Base-by-base conservation (phyloP, 129 eudicot species). In the Lactuca sativa region DNA sequence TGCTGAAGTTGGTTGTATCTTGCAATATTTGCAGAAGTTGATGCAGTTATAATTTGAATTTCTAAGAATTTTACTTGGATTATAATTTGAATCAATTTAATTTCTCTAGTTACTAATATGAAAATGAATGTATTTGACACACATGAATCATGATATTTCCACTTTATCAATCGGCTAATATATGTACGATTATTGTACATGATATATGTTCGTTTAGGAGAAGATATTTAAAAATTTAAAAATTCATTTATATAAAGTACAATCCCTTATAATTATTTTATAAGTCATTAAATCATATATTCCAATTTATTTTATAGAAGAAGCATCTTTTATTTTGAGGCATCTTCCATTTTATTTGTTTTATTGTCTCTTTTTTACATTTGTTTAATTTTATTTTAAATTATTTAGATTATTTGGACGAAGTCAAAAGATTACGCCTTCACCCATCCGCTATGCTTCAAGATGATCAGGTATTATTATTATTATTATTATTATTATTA, bases 391-490 rank as follows among this genome's bases (percentile, higher is more conserved):
- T 41, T 14, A 7, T 17, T 40, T 40, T 62, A 17, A 14, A 9
- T 8, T 71, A 1, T 48, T 56, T 21, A 78, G 77, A 78, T 64
- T 37, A 47, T 34, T 15, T 65, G 59, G 68, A 47, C 32, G 33
- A 52, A 32, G 64, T 49, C 9, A 65, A 12, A 51, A 78, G 64
- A 59, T 37, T 78, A 37, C 48, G 64, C 9, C 25, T 58, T 31
- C 82, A 71, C 0, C n/a, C 37, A 32, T 62, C 31, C 16, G 31
- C 25, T 63, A 33, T 59, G 1, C n/a, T 38, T 43, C 67, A 47
- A n/a, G 33, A 71, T 4, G 74, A 78, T 72, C 82, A 78, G 73
- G 82, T 78, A 32, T 5, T 41, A 17, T 4, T 51, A 14, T 51
- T 7, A 32, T 62, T n/a, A n/a, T 64, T 11, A 9, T 64, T 40